Percentiles rank a stretch among this genome's conserved stretches.
Conservation (phyloP, 2,329 filamentous ascomycete species). For the Dothistroma septosporum region DNA sequence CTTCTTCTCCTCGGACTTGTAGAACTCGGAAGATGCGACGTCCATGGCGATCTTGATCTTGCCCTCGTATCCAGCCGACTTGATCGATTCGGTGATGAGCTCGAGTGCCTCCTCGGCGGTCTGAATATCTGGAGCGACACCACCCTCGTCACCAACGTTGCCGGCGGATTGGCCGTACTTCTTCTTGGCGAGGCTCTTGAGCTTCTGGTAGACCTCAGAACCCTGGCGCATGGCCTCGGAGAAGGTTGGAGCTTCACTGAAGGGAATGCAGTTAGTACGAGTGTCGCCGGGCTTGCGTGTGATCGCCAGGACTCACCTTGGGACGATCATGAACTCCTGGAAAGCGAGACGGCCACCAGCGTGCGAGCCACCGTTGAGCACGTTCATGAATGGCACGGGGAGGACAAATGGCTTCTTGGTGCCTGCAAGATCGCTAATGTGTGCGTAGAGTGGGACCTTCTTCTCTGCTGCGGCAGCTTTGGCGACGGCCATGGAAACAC, state of each 20-base stretch:
- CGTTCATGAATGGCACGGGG: constrained; percentile 57
- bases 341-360: constrained; percentile 80
- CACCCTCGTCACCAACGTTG: constrained; percentile 99
- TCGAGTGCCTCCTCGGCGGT: constrained; percentile 93
- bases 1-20: constrained; percentile 94
- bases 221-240: constrained; percentile 94
- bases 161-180: constrained; percentile 98
- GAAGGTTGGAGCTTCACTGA: constrained; percentile 69
- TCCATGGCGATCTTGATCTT: constrained; percentile 99
- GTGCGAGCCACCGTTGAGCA: constrained; percentile 74
- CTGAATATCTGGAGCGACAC: constrained; percentile 98
- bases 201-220: constrained; percentile 95
- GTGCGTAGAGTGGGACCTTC: constrained; percentile 55
- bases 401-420: constrained; percentile 53
- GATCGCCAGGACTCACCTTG: constrained; percentile 36
- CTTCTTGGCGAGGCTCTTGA: constrained; percentile 97
- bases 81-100: constrained; percentile 90
- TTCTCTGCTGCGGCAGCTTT: constrained; percentile 55
- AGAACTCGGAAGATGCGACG: constrained; percentile 98
- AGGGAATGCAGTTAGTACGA: constrained; percentile 20
- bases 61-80: constrained; percentile 91
- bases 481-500: constrained; percentile 57
- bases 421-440: constrained; percentile 52
- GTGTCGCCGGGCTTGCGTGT: neutral
- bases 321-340: constrained; percentile 56